phyloP scores from a whole-genome alignment of 192 early-diverging fungal genomes.

The Thamnidium elegans region DNA sequence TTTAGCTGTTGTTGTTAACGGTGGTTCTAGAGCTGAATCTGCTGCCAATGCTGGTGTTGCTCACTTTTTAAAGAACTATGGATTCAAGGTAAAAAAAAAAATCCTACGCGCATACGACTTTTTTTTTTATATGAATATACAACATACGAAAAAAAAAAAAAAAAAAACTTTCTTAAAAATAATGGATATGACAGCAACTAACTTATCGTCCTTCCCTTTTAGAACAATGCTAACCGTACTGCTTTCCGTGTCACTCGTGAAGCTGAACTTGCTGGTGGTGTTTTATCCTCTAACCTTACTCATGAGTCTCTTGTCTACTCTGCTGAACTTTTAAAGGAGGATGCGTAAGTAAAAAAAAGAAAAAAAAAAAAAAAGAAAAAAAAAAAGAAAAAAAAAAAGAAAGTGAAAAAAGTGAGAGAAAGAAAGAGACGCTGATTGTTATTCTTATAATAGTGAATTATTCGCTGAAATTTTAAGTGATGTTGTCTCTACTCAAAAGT shows the following conservation, averaged over 20 bases:
- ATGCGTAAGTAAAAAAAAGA: constrained; percentile 61
- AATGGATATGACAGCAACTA: too few relatives aligned
- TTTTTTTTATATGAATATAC: too few relatives aligned
- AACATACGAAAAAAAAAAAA: too few relatives aligned
- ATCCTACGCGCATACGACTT: neutral
- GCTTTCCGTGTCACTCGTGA: constrained; percentile 86
- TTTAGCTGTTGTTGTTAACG: constrained; percentile 83
- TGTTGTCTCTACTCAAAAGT: constrained; percentile 77
- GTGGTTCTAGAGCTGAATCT: constrained; percentile 84
- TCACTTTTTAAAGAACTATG: constrained; percentile 87
- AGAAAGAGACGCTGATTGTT: too few relatives aligned
- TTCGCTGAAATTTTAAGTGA: constrained; percentile 84
- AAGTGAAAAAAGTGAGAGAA: neutral
- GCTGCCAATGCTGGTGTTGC: constrained; percentile 74
- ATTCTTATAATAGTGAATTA: constrained; percentile 44
- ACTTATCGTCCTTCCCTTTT: neutral
- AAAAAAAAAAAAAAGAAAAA: neutral
- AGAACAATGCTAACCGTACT: constrained; percentile 81
- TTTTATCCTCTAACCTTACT: constrained; percentile 73
- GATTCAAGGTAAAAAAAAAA: constrained; percentile 67
- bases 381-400: neutral
- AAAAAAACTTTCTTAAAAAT: neutral
- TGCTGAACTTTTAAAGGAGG: constrained; percentile 88
- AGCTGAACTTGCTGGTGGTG: constrained; percentile 87
- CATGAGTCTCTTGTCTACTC: constrained; percentile 83